Percentiles rank a stretch among this genome's conserved stretches.
Evolutionary conservation across 345 rosid species (phyloP).

Genomic region (Cardamine resedifolia): DNA sequence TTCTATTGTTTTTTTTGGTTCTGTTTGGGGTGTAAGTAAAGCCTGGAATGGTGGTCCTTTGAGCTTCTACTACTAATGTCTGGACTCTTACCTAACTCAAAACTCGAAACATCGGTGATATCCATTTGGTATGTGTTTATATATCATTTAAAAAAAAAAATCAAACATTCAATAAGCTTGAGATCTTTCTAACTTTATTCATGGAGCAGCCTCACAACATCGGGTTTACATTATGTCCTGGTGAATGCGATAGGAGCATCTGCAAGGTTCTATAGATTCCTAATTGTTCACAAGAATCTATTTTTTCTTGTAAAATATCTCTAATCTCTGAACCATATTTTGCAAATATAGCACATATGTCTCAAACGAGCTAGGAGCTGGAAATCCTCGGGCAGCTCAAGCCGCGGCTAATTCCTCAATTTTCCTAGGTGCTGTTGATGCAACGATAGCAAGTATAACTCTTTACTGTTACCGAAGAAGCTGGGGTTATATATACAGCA

Average conservation of each 20-base stretch:
- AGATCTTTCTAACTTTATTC: neutral
- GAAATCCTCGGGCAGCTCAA: conserved; percentile 43
- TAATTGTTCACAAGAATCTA: neutral
- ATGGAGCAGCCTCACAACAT: conserved; percentile 43
- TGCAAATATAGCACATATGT: conserved; percentile 40
- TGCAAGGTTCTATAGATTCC: conserved; percentile 41
- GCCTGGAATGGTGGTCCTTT: conserved; percentile 59
- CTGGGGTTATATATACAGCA: conserved; percentile 44
- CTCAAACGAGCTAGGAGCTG: conserved; percentile 58
- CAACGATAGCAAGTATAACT: conserved; percentile 21
- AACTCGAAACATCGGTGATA: conserved; percentile 59
- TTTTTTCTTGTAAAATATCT: neutral
- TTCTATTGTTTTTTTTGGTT: neutral
- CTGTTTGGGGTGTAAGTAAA: conserved; percentile 1
- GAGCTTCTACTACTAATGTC: conserved; percentile 49
- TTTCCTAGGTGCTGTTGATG: conserved; percentile 36
- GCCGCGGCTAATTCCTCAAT: conserved; percentile 31
- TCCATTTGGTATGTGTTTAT: conserved; percentile 46
- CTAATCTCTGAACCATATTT: neutral
- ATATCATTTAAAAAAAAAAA: neutral
- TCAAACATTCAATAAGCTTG: neutral
- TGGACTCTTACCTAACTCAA: conserved; percentile 51
- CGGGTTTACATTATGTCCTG: conserved; percentile 39
- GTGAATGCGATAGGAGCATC: conserved; percentile 51
- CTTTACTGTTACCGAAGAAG: conserved; percentile 35